Base-by-base conservation (phyloP, 805 yeast genomes). In the Isabelozyma heimii region DNA sequence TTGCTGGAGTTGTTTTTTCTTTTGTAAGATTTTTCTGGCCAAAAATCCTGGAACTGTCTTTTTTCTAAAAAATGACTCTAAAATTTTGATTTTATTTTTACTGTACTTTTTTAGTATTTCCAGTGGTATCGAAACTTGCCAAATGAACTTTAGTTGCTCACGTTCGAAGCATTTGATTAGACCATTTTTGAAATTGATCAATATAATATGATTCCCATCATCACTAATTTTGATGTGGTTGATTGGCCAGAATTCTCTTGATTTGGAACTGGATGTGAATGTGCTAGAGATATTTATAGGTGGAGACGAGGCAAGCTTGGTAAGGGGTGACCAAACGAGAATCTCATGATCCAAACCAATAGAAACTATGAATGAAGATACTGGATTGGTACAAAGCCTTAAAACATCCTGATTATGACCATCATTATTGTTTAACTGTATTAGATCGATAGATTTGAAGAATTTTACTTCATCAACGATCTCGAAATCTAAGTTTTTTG, bases 271-370 rank as follows among this genome's bases (percentile, higher is more conserved):
- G 82, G 35, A 10, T 1, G 35, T 30, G 76, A 84, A 44, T 67
- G 62, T 39, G 75, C 87, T 61, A 0, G 69, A 47, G 8, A 70
- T 57, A 37, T 64, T 57, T 1, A 64, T 56, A 1, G 73, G 71
- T 5, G 20, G 28, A 0, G 54, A 51, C 3, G 41, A 42, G 8
- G 46, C 39, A 15, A 51, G 43, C 16, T 60, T 64, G 1, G 73
- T 65, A 47, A 83, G 60, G 3, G 91, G 91, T 0, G 88, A 84
- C 95, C 95, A 89, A 9, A 88, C 80, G 30, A 82, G 63, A 4
- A 89, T 75, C 50, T 76, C 80, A 55, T 86, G 91, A 57, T 89
- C 95, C 59, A 89, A 69, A 4, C 91, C 92, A 26, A 86, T 77
- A 1, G 87, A 77, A 0, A 88, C 82, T 20, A 87, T 74, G 56